Conservation (phyloP, 2,329 filamentous ascomycete species). For the Xylariaceae sp. region DNA sequence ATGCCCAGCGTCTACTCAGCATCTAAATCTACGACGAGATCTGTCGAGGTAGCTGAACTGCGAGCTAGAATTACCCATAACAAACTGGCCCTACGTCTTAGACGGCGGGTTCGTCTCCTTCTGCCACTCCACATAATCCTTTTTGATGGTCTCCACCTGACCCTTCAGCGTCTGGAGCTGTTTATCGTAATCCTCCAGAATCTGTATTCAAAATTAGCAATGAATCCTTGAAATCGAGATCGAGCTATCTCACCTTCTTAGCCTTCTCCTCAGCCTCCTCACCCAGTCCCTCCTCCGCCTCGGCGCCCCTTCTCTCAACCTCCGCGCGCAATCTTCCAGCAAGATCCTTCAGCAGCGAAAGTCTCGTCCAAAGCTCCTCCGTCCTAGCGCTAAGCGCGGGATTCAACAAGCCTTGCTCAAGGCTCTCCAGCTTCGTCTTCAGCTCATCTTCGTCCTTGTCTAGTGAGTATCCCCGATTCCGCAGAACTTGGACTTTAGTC, state of each 20-base stretch:
- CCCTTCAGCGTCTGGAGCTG: slow-evolving; percentile 74
- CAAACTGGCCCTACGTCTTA: slow-evolving; percentile 18
- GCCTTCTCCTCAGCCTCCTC: slow-evolving; percentile 70
- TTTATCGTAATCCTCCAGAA: slow-evolving; percentile 78
- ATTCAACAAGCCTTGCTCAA: slow-evolving; percentile 71
- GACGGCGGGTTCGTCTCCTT: slow-evolving; percentile 44
- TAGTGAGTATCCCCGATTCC: slow-evolving; percentile 78
- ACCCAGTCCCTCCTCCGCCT: slow-evolving; percentile 57
- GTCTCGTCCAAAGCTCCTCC: slow-evolving; percentile 82
- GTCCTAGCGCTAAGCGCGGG: slow-evolving; percentile 72
- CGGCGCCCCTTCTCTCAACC: slow-evolving; percentile 63
- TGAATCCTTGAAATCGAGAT: slow-evolving; percentile 14
- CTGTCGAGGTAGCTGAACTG: too few relatives aligned
- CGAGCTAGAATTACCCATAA: too few relatives aligned
- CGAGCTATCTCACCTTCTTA: slow-evolving; percentile 59
- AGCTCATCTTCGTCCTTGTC: slow-evolving; percentile 77
- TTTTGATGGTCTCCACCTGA: slow-evolving; percentile 63
- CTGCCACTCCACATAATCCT: slow-evolving; percentile 56
- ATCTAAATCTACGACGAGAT: too few relatives aligned
- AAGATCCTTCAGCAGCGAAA: slow-evolving; percentile 72
- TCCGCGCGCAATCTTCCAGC: slow-evolving; percentile 71
- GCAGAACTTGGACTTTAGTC: slow-evolving; percentile 74
- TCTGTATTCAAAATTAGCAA: slow-evolving; percentile 44
- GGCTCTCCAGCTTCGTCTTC: slow-evolving; percentile 64
- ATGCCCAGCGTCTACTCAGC: too few relatives aligned